These are phyloP conservation scores for Lecanicillium sp. DNA, from an alignment of 2,329 filamentous ascomycete species.

Conservation along the genomic window DNA sequence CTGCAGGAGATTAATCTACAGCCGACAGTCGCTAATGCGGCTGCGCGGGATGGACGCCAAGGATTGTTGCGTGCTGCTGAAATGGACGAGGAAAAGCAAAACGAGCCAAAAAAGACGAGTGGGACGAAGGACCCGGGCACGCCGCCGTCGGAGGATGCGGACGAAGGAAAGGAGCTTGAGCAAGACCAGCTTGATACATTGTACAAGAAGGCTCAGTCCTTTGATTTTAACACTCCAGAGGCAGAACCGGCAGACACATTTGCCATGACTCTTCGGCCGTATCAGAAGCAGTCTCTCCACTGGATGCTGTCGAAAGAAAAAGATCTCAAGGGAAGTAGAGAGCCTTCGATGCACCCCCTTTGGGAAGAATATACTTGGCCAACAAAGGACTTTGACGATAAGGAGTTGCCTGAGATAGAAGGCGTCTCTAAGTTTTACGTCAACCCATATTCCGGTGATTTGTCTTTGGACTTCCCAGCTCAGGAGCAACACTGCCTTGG, in stretches of 20 bases:
- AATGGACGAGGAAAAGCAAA: constrained; percentile 68
- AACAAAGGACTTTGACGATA: constrained; percentile 75
- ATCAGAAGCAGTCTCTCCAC: constrained; percentile 89
- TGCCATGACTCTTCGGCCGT: constrained; percentile 73
- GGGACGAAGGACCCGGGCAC: constrained; percentile 31
- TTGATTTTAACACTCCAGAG: constrained; percentile 87
- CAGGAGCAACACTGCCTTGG: constrained; percentile 94
- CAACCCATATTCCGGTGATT: constrained; percentile 92
- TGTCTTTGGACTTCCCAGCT: constrained; percentile 82
- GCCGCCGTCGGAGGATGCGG: constrained; percentile 54
- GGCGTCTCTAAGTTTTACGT: constrained; percentile 77
- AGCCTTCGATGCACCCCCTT: constrained; percentile 85
- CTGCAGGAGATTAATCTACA: constrained; percentile 83
- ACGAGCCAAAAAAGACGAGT: constrained; percentile 33
- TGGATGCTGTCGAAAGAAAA: constrained; percentile 97
- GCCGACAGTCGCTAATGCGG: constrained; percentile 66
- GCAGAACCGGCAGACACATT: constrained; percentile 79
- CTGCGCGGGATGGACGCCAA: constrained; percentile 72
- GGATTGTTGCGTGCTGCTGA: constrained; percentile 82
- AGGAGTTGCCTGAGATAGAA: constrained; percentile 56
- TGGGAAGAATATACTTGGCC: constrained; percentile 98
- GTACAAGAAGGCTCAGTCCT: constrained; percentile 93
- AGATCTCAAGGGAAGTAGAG: constrained; percentile 60
- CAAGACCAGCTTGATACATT: constrained; percentile 90
- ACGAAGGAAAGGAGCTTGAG: constrained; percentile 86